Conservation (phyloP, 352 stramenopile genomes). For the Phytophthora rubi region DNA sequence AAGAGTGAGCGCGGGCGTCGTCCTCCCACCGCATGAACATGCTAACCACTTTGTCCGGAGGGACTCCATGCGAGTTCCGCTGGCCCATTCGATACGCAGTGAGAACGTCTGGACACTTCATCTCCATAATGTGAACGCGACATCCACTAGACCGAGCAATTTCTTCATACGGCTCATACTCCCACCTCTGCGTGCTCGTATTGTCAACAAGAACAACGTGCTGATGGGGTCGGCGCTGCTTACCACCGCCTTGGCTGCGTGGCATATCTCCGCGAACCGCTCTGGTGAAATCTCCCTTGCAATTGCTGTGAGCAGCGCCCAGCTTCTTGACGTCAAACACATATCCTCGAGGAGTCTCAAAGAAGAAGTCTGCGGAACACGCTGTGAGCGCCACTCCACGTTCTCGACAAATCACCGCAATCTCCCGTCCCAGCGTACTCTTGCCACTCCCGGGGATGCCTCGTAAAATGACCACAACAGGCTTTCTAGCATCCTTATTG, state of each 20-base stretch:
- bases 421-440: conserved; percentile 57
- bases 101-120: conserved; percentile 53
- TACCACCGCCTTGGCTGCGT: conserved; percentile 3
- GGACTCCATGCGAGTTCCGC: conserved; percentile 76
- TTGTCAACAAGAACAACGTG: conserved; percentile 77
- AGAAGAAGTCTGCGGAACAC: conserved; percentile 74
- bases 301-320: conserved; percentile 51
- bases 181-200: conserved; percentile 72
- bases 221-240: conserved; percentile 9
- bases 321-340: conserved; percentile 65
- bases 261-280: conserved; percentile 30
- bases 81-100: conserved; percentile 61
- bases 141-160: conserved; percentile 37
- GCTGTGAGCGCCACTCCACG: conserved; percentile 34
- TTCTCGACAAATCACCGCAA: conserved; percentile 45
- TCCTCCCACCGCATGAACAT: conserved; percentile 77
- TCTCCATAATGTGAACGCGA: conserved; percentile 54
- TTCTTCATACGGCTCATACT: conserved; percentile 65
- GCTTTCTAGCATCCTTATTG: conserved; percentile 16
- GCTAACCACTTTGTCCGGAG: conserved; percentile 61
- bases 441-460: conserved; percentile 81
- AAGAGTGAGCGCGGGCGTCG: conserved; percentile 44
- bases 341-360: conserved; percentile 70
- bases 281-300: conserved; percentile 46
- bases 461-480: conserved; percentile 65